phyloP scores from a whole-genome alignment of 129 eudicot species.

The Lonicera japonica region DNA sequence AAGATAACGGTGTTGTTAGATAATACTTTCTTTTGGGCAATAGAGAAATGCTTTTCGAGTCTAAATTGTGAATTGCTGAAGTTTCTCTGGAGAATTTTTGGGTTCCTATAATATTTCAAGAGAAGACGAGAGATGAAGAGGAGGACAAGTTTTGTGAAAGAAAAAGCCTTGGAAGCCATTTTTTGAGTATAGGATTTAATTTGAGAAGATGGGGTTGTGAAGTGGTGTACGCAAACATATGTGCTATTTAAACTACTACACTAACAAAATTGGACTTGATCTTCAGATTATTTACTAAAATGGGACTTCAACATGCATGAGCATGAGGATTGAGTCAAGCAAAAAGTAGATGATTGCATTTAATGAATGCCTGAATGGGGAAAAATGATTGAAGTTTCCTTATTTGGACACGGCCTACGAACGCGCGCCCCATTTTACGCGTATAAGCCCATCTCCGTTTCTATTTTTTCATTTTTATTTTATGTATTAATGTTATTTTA shows the following conservation, averaged over 20 bases:
- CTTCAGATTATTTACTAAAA: background rate
- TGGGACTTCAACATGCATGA: background rate
- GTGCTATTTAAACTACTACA: background rate
- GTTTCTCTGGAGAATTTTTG: constrained; percentile 24
- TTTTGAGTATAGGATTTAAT: too few species aligned
- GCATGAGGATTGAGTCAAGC: background rate
- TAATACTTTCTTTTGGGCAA: constrained; percentile 16
- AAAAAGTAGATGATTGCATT: background rate
- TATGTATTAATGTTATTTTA: too few species aligned
- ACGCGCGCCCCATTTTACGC: too few species aligned
- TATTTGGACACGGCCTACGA: background rate
- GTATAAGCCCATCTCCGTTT: too few species aligned
- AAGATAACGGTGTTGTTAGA: constrained; percentile 19
- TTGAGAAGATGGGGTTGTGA: background rate
- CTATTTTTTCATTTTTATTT: too few species aligned
- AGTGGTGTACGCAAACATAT: background rate
- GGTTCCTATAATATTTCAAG: constrained; percentile 1
- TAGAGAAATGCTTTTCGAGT: constrained; percentile 22
- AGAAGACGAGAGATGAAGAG: constrained; percentile 8
- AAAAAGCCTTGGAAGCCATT: constrained; percentile 7
- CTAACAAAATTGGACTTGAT: background rate
- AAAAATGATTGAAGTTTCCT: background rate
- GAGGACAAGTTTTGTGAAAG: constrained; percentile 4
- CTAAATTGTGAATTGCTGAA: constrained; percentile 17
- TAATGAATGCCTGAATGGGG: too few species aligned